These are phyloP conservation scores for Elsinoe perseae DNA, from an alignment of 2,329 filamentous ascomycete species.

Conservation along the genomic window DNA sequence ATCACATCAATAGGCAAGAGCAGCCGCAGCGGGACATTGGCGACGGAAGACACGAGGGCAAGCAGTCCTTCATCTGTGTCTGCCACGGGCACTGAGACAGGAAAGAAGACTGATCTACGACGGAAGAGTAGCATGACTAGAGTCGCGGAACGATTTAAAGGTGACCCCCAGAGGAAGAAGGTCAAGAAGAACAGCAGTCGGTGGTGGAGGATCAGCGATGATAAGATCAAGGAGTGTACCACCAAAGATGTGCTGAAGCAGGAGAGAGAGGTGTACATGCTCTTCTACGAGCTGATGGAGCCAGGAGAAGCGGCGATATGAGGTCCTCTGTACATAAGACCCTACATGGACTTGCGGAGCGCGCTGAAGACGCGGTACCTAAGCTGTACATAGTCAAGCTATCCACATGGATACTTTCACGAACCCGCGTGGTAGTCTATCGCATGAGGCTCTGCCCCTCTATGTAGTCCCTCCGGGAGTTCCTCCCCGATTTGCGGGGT, in stretches of 20 bases:
- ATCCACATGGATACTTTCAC: neutral
- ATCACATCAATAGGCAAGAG: neutral
- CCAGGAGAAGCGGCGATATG: neutral
- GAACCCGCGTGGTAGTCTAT: slow-evolving; percentile 18
- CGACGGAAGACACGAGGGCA: neutral
- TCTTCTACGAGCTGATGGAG: slow-evolving; percentile 83
- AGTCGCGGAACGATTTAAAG: slow-evolving; percentile 9
- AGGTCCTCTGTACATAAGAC: neutral
- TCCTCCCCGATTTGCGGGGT: neutral
- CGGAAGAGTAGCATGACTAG: slow-evolving; percentile 8
- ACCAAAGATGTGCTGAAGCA: slow-evolving; percentile 84
- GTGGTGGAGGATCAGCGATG: slow-evolving; percentile 98
- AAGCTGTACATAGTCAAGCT: neutral
- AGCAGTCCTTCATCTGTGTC: slow-evolving; percentile 1
- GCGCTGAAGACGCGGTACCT: neutral
- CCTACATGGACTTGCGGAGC: neutral
- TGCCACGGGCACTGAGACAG: neutral
- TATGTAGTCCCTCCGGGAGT: neutral
- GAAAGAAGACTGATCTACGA: slow-evolving; percentile 2
- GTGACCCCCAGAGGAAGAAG: slow-evolving; percentile 15
- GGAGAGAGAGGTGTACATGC: slow-evolving; percentile 90
- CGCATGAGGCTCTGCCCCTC: slow-evolving; percentile 8
- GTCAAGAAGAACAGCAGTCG: slow-evolving; percentile 56
- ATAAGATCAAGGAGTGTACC: slow-evolving; percentile 91
- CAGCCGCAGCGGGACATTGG: neutral